These are phyloP conservation scores for Aspergillus conjunctus DNA, from an alignment of 495 filamentous ascomycete species.

Conservation along the genomic window DNA sequence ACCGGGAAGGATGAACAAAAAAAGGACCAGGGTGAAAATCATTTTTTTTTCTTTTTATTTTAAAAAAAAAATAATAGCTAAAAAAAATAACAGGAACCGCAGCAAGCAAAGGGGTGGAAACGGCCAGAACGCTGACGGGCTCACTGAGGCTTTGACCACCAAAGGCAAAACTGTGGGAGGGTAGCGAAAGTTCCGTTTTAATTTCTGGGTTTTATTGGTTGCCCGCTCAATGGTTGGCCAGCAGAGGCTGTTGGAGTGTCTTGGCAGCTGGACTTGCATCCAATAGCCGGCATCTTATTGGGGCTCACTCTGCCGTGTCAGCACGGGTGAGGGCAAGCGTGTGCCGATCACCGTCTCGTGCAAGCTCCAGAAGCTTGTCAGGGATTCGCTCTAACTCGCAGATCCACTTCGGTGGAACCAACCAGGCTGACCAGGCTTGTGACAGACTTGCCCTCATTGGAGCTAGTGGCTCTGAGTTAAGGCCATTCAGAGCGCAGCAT, in stretches of 20 bases:
- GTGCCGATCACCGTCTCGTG: constrained; percentile 31
- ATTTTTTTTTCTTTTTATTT: too few species aligned
- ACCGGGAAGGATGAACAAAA: neutral
- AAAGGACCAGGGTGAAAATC: neutral
- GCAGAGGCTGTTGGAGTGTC: neutral
- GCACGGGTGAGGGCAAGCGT: constrained; percentile 25
- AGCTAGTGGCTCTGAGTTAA: neutral
- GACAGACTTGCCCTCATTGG: neutral
- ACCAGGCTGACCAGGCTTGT: neutral
- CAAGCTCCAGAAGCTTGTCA: constrained; percentile 29
- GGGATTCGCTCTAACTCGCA: constrained; percentile 12
- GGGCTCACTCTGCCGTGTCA: constrained; percentile 20
- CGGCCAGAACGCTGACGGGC: constrained; percentile 6
- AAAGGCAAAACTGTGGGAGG: neutral
- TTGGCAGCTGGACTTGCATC: neutral
- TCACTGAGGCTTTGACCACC: neutral
- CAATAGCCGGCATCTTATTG: constrained; percentile 11
- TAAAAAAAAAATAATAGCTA: neutral
- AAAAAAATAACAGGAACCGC: constrained; percentile 2
- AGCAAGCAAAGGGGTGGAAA: constrained; percentile 3
- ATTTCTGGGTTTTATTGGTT: neutral
- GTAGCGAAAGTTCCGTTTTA: neutral
- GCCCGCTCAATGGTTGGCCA: neutral
- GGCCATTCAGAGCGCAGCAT: neutral
- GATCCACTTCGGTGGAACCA: neutral